Conservation (phyloP, 2,329 filamentous ascomycete genomes). For the Pyrenochaeta sp. region DNA sequence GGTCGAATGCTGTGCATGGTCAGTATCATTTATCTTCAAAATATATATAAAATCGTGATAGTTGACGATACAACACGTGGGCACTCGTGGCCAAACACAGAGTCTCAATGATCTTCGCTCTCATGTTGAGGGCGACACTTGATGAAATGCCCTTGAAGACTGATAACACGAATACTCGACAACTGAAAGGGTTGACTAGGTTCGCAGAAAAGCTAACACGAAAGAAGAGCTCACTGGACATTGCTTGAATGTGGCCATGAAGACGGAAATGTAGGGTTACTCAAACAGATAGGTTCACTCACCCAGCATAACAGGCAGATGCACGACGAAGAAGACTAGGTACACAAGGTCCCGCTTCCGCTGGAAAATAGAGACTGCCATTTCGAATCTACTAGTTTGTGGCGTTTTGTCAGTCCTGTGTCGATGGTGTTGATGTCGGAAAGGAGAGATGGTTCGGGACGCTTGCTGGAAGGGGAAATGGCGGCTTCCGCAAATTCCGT, state of each 20-base stretch:
- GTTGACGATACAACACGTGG: not conserved
- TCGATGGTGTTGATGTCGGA: not conserved
- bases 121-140: too few relatives aligned
- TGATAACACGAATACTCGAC: too few relatives aligned
- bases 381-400: conserved; percentile 6
- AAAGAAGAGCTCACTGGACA: not conserved
- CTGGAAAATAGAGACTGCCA: conserved; percentile 42
- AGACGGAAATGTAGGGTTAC: not conserved
- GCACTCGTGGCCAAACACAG: too few relatives aligned
- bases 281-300: conserved; percentile 4
- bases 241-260: not conserved
- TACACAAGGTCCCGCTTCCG: conserved; percentile 59
- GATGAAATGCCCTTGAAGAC: too few relatives aligned
- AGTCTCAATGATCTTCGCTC: too few relatives aligned
- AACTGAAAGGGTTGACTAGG: too few relatives aligned
- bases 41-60: not conserved
- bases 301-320: conserved; percentile 70
- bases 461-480: not conserved
- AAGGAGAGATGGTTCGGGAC: not conserved
- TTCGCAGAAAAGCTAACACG: too few relatives aligned
- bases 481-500: not conserved
- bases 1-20: conserved; percentile 64
- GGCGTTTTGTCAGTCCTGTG: not conserved
- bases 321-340: conserved; percentile 68
- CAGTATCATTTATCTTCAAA: not conserved